phyloP scores from a whole-genome alignment of 2,329 filamentous ascomycete genomes.

The Herpotrichia juniperi region DNA sequence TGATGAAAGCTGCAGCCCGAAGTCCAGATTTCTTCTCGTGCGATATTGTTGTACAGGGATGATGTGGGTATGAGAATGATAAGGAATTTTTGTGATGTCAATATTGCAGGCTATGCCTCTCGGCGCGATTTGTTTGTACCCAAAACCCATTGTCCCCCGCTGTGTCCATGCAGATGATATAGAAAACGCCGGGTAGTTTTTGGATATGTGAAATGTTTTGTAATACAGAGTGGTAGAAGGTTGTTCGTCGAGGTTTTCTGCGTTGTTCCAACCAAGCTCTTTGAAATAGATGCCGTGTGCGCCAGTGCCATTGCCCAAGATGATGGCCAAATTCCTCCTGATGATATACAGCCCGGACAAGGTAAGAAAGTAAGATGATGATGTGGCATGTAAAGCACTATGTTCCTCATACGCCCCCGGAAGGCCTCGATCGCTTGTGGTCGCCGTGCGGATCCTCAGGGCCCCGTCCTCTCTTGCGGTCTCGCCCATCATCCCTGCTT shows the following conservation, averaged over 20 bases:
- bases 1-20: background rate
- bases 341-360: constrained; percentile 2
- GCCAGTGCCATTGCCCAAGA: constrained; percentile 1
- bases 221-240: constrained; percentile 1
- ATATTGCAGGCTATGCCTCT: background rate
- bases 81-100: background rate
- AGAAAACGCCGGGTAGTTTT: constrained; percentile 1
- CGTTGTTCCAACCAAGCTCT: constrained; percentile 2
- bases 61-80: background rate
- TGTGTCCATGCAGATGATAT: background rate
- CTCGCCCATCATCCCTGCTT: constrained; percentile 23
- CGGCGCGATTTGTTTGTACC: background rate
- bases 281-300: constrained; percentile 4
- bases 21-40: too few species aligned
- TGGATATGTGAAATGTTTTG: background rate
- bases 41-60: background rate
- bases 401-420: background rate
- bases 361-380: background rate
- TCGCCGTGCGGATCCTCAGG: constrained; percentile 8
- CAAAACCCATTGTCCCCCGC: background rate
- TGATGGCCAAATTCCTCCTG: background rate
- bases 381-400: background rate
- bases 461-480: constrained; percentile 10
- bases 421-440: constrained; percentile 12
- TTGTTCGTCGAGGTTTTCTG: background rate